These are phyloP conservation scores for Saccharomycopsis sp. DNA, from an alignment of 805 yeast species.

Conservation along the genomic window DNA sequence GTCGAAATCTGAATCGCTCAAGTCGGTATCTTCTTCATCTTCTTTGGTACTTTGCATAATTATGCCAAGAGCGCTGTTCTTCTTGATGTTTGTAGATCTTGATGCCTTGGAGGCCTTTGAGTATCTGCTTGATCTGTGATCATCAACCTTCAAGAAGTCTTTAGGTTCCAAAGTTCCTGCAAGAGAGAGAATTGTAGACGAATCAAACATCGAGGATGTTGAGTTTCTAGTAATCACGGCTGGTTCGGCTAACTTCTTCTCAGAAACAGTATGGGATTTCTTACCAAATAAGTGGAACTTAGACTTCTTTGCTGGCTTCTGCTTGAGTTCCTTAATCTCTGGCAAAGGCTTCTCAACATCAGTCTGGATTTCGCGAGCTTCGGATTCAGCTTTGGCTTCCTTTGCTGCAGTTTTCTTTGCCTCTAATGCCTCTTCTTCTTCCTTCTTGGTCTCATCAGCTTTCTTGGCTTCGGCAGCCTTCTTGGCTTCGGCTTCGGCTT, in stretches of 20 bases:
- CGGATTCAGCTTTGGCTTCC: conserved; percentile 3
- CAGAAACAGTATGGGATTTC: background rate
- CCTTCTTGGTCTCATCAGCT: conserved; percentile 1
- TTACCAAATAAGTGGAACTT: conserved; percentile 1
- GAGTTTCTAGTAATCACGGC: conserved; percentile 2
- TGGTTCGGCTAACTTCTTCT: background rate
- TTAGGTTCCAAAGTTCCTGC: conserved; percentile 19
- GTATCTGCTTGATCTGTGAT: background rate
- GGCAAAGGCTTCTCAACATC: conserved; percentile 1
- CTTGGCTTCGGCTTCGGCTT: background rate
- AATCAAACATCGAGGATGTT: conserved; percentile 10
- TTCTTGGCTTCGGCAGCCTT: background rate
- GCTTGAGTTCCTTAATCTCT: background rate
- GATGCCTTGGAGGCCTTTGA: conserved; percentile 2
- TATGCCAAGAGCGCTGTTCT: conserved; percentile 18
- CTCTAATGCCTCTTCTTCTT: background rate
- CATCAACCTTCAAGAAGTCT: conserved; percentile 12
- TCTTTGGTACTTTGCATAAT: conserved; percentile 1
- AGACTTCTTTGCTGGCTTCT: background rate
- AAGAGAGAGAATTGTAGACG: conserved; percentile 13
- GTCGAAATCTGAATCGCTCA: conserved; percentile 9
- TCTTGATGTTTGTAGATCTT: conserved; percentile 5
- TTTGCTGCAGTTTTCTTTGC: conserved; percentile 1
- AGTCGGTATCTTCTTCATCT: conserved; percentile 6
- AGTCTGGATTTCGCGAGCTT: background rate